Conservation (phyloP, 1,139 yeast genomes). For the Blastobotrys malaysiensis region DNA sequence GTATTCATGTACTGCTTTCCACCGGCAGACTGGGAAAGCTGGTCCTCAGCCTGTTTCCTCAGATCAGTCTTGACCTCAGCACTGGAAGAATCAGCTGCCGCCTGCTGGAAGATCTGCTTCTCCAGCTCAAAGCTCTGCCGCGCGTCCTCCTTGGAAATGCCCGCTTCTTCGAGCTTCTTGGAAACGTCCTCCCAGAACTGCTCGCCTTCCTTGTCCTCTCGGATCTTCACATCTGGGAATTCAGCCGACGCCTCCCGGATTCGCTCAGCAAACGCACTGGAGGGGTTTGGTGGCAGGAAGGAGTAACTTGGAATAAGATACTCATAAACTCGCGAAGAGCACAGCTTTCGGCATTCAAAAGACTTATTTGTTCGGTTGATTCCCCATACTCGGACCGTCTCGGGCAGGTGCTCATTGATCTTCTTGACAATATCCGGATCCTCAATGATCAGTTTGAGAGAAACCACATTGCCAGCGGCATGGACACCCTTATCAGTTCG, state of each 20-base stretch:
- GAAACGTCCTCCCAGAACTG: slow-evolving; percentile 64
- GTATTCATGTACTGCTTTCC: slow-evolving; percentile 22
- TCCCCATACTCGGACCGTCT: slow-evolving; percentile 89
- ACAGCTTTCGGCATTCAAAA: slow-evolving; percentile 92
- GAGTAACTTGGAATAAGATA: slow-evolving; percentile 88
- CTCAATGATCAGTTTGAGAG: slow-evolving; percentile 82
- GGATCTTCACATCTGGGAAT: slow-evolving; percentile 50
- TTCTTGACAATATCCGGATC: slow-evolving; percentile 70
- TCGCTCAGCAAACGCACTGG: slow-evolving; percentile 55
- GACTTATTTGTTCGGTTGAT: slow-evolving; percentile 82
- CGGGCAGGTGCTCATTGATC: slow-evolving; percentile 73
- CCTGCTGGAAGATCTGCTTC: slow-evolving; percentile 18
- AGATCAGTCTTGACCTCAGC: slow-evolving; percentile 24
- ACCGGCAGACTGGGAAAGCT: slow-evolving; percentile 12
- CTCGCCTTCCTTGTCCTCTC: slow-evolving; percentile 62
- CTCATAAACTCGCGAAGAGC: slow-evolving; percentile 91
- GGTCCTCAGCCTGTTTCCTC: slow-evolving; percentile 31
- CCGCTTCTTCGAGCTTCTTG: slow-evolving; percentile 26
- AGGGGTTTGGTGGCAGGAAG: slow-evolving; percentile 83
- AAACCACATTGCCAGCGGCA: slow-evolving; percentile 94
- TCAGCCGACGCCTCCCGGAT: slow-evolving; percentile 49
- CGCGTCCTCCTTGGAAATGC: slow-evolving; percentile 32
- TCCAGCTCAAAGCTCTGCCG: slow-evolving; percentile 34
- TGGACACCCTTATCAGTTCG: slow-evolving; percentile 98
- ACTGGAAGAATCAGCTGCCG: slow-evolving; percentile 11